Conservation (phyloP, 495 filamentous ascomycete genomes). For the Aspergillus baeticus region DNA sequence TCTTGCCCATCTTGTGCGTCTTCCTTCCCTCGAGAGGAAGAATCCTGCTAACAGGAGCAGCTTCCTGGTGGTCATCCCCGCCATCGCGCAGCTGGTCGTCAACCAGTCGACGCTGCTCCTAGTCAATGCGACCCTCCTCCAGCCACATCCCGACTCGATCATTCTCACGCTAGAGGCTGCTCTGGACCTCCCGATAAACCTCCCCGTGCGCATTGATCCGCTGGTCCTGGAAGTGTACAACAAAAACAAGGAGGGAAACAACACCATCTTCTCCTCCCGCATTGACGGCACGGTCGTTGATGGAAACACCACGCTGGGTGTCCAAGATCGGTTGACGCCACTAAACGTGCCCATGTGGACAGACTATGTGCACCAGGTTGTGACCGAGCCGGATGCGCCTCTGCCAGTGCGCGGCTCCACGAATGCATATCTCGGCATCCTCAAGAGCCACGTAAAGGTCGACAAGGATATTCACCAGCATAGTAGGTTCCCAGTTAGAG, state of each 20-base stretch:
- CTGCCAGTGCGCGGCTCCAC: slow-evolving; percentile 33
- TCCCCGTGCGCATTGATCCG: slow-evolving; percentile 40
- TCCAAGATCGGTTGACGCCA: slow-evolving; percentile 22
- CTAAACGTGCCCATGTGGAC: slow-evolving; percentile 30
- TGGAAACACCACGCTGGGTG: slow-evolving; percentile 36
- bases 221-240: slow-evolving; percentile 35
- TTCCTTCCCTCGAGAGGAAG: background rate
- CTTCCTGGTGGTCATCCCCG: slow-evolving; percentile 43
- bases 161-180: slow-evolving; percentile 33
- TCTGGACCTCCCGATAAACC: slow-evolving; percentile 32
- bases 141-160: slow-evolving; percentile 33
- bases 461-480: slow-evolving; percentile 37
- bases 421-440: slow-evolving; percentile 33
- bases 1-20: slow-evolving; percentile 40
- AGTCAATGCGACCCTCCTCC: slow-evolving; percentile 31
- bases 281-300: slow-evolving; percentile 29
- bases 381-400: slow-evolving; percentile 28
- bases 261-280: slow-evolving; percentile 26
- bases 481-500: slow-evolving; percentile 21
- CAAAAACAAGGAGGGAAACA: slow-evolving; percentile 23
- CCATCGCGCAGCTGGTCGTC: slow-evolving; percentile 42
- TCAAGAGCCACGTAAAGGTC: slow-evolving; percentile 35
- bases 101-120: slow-evolving; percentile 39
- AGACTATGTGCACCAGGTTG: slow-evolving; percentile 33
- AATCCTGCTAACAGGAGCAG: slow-evolving; percentile 17